These are phyloP conservation scores for Silene uniflora DNA, from an alignment of 148 eudicot genomes.

Conservation along the genomic window DNA sequence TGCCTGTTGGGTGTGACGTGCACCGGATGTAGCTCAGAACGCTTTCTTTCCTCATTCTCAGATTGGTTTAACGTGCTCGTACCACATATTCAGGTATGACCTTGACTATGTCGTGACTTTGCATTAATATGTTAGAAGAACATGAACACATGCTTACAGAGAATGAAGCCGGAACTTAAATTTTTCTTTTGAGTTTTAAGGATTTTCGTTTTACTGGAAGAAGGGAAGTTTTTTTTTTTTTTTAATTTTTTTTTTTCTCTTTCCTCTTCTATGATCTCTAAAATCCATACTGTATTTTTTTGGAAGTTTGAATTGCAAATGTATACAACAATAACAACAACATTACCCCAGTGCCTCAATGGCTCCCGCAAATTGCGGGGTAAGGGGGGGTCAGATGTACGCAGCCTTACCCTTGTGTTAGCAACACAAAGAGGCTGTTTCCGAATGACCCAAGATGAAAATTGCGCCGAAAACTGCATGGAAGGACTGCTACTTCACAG, in stretches of 20 bases:
- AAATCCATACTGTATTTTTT: not conserved
- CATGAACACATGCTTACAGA: not conserved
- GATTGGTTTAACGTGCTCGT: conserved; percentile 64
- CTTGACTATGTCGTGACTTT: conserved; percentile 2
- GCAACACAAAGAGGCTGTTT: no score
- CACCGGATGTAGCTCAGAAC: conserved; percentile 63
- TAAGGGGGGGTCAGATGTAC: no score
- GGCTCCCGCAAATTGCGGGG: no score
- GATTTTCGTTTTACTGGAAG: not conserved
- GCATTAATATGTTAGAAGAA: not conserved
- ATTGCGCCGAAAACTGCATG: no score
- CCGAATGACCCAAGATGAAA: no score
- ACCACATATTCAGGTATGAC: conserved; percentile 60
- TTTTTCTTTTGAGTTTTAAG: not conserved
- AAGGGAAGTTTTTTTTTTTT: no score
- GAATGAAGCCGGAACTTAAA: not conserved
- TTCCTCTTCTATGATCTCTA: no score
- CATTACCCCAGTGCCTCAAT: no score
- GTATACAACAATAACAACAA: no score
- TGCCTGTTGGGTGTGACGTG: conserved; percentile 83
- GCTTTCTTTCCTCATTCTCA: conserved; percentile 64
- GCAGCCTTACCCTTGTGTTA: no score
- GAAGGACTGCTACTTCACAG: no score
- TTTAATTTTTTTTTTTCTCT: no score
- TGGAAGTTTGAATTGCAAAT: not conserved